phyloP scores from a whole-genome alignment of 2,329 filamentous ascomycete species.

The Zymoseptoria tritici region DNA sequence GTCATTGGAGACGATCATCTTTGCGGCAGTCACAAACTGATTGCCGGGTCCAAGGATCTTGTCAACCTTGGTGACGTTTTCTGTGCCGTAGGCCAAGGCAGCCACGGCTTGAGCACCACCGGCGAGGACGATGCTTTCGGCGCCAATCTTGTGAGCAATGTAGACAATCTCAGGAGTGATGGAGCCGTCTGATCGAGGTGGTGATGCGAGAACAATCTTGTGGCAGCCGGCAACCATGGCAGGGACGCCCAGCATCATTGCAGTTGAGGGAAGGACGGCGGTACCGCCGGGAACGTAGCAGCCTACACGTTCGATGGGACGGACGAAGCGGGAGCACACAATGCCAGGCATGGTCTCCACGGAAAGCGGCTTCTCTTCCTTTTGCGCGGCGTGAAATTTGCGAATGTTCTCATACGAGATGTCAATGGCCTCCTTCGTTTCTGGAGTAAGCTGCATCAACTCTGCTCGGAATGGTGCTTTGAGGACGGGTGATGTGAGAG shows the following conservation, averaged over 20 bases:
- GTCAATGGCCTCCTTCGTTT: conserved; percentile 90
- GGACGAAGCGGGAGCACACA: conserved; percentile 82
- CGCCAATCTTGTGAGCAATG: conserved; percentile 91
- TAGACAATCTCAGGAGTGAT: conserved; percentile 97
- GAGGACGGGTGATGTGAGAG: conserved; percentile 79
- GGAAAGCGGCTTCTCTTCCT: conserved; percentile 69
- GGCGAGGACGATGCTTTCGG: conserved; percentile 89
- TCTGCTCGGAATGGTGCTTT: conserved; percentile 78
- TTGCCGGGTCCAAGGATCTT: conserved; percentile 98
- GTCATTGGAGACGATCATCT: conserved; percentile 97
- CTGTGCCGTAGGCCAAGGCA: conserved; percentile 94
- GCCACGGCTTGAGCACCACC: conserved; percentile 93
- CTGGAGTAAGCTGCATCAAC: conserved; percentile 75
- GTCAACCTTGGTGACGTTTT: conserved; percentile 91
- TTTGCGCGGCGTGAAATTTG: conserved; percentile 88
- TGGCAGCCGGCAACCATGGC: conserved; percentile 96
- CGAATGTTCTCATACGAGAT: conserved; percentile 88
- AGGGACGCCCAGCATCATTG: conserved; percentile 94
- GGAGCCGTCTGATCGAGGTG: conserved; percentile 79
- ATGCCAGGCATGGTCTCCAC: conserved; percentile 99
- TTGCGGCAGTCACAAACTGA: conserved; percentile 95
- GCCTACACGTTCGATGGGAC: conserved; percentile 92
- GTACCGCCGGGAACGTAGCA: conserved; percentile 94
- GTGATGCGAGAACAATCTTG: conserved; percentile 88
- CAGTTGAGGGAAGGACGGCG: conserved; percentile 92